Conservation (phyloP, 148 eudicot genomes). For the Spergularia bocconei region DNA sequence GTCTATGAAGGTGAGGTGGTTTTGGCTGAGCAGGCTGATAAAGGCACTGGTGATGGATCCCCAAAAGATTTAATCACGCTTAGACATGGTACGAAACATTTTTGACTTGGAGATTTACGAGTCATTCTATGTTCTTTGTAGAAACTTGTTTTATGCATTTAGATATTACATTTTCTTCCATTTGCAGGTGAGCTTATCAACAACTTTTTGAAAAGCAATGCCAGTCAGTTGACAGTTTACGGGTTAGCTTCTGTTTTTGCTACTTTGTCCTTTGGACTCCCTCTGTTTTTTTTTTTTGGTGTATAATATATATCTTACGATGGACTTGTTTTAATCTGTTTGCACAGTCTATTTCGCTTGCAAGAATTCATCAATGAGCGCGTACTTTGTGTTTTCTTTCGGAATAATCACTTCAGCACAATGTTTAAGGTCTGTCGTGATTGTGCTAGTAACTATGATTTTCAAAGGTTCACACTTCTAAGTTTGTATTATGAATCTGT, state of each 20-base stretch:
- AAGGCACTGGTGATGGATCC: conserved; percentile 26
- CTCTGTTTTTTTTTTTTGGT: not conserved
- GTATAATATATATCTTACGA: not conserved
- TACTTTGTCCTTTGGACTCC: not conserved
- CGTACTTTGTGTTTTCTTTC: conserved; percentile 92
- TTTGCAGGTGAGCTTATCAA: conserved; percentile 64
- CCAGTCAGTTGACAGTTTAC: conserved; percentile 78
- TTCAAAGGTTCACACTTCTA: not conserved
- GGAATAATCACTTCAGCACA: conserved; percentile 96
- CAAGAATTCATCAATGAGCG: conserved; percentile 77
- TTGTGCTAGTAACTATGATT: not conserved
- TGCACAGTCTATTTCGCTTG: conserved; percentile 71
- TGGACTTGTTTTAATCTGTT: conserved; percentile 5
- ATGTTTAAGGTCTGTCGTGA: conserved; percentile 77
- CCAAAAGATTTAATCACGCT: conserved; percentile 45
- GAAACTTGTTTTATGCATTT: not conserved
- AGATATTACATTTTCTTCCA: conserved; percentile 7
- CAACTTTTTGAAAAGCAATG: conserved; percentile 72
- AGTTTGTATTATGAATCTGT: conserved; percentile 17
- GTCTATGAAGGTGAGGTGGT: conserved; percentile 87
- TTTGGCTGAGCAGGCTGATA: conserved; percentile 70
- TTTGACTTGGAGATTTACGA: not conserved
- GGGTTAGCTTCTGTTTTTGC: conserved; percentile 45
- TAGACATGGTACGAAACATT: conserved; percentile 50
- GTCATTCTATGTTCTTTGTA: not conserved